Conservation (phyloP, 495 filamentous ascomycete species). For the Xylaria venustula region DNA sequence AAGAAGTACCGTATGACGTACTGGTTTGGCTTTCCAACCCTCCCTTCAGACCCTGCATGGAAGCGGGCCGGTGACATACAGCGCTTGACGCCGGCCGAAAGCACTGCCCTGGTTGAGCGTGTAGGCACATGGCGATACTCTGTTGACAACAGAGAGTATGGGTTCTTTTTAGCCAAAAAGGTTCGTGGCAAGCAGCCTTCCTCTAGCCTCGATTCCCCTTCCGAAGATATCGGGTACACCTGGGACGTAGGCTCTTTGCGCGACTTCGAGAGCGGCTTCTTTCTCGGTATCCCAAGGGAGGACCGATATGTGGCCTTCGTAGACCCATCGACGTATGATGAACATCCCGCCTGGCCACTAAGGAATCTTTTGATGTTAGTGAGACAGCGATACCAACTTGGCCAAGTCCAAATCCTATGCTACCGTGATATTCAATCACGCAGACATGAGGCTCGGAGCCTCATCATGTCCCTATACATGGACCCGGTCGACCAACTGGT, state of each 20-base stretch:
- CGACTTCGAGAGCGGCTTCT: constrained; percentile 85
- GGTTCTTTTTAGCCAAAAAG: constrained; percentile 90
- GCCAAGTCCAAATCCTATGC: constrained; percentile 80
- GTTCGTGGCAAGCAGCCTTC: constrained; percentile 31
- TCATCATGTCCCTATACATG: constrained; percentile 67
- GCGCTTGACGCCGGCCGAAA: constrained; percentile 63
- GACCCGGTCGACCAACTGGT: constrained; percentile 41
- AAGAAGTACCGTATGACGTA: constrained; percentile 96
- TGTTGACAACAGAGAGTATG: constrained; percentile 77
- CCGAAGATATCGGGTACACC: constrained; percentile 51
- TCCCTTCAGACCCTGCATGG: constrained; percentile 87
- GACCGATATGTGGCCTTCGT: constrained; percentile 84
- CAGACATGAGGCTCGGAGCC: constrained; percentile 75
- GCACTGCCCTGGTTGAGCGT: constrained; percentile 68
- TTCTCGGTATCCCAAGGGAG: constrained; percentile 61
- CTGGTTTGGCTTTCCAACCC: constrained; percentile 91
- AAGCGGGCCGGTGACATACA: constrained; percentile 47
- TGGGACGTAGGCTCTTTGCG: constrained; percentile 77
- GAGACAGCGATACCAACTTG: constrained; percentile 75
- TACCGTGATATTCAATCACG: constrained; percentile 78
- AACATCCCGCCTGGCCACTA: constrained; percentile 87
- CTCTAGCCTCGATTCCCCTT: constrained; percentile 17
- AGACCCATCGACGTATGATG: constrained; percentile 85
- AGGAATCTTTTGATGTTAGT: constrained; percentile 85
- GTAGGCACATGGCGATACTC: constrained; percentile 84